Evolutionary conservation across 805 yeast species (phyloP).

Genomic region (Yarrowia alimentaria): DNA sequence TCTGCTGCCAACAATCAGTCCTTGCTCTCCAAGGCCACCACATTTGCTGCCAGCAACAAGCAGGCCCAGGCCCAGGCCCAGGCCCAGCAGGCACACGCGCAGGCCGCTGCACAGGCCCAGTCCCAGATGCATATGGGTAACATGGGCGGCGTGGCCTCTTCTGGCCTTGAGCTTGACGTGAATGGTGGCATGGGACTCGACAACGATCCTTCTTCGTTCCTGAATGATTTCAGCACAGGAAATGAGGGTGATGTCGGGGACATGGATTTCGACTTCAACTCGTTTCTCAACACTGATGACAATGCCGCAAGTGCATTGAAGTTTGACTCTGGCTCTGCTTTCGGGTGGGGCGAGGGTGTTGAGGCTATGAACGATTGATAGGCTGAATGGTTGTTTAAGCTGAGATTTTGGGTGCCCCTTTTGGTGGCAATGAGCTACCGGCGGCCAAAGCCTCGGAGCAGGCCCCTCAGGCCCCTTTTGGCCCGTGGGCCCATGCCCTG

Average conservation of each 20-base stretch:
- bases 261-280: slow-evolving; percentile 46
- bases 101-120: slow-evolving; percentile 21
- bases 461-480: too few relatives aligned
- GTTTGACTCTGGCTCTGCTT: slow-evolving; percentile 29
- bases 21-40: slow-evolving; percentile 15
- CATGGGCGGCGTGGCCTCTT: slow-evolving; percentile 18
- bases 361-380: slow-evolving; percentile 29
- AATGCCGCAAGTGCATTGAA: slow-evolving; percentile 31
- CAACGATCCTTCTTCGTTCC: slow-evolving; percentile 41
- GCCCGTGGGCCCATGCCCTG: too few relatives aligned
- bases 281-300: slow-evolving; percentile 46
- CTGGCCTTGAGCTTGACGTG: slow-evolving; percentile 22
- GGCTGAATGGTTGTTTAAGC: too few relatives aligned
- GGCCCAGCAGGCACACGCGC: slow-evolving; percentile 23
- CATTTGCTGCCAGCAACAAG: slow-evolving; percentile 22
- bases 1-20: slow-evolving; percentile 18
- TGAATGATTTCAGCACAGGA: slow-evolving; percentile 35
- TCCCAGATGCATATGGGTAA: slow-evolving; percentile 24
- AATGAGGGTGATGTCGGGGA: slow-evolving; percentile 38
- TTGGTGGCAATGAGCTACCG: too few relatives aligned
- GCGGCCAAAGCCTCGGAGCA: too few relatives aligned
- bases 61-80: slow-evolving; percentile 22
- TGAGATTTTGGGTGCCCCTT: too few relatives aligned
- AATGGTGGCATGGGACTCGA: slow-evolving; percentile 37
- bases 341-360: slow-evolving; percentile 31